phyloP scores from a whole-genome alignment of 179 eudicot genomes.

The Beta macrorhiza region DNA sequence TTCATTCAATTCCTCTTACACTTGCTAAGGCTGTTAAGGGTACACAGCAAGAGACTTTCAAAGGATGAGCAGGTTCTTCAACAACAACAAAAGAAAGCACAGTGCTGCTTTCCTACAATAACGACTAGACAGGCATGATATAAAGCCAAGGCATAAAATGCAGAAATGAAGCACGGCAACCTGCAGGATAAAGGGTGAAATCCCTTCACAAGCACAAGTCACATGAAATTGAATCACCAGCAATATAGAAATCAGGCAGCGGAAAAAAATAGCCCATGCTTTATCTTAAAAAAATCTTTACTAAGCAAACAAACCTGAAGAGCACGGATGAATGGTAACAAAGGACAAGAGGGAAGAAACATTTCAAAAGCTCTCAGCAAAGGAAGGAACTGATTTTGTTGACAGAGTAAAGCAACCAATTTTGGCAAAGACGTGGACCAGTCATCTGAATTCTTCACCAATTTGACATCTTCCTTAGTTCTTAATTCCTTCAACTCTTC shows the following conservation, averaged over 20 bases:
- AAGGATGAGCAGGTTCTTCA: neutral
- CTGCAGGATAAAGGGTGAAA: neutral
- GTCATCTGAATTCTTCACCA: slow-evolving; percentile 52
- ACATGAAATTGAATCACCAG: neutral
- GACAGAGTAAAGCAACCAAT: slow-evolving; percentile 87
- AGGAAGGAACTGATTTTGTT: slow-evolving; percentile 80
- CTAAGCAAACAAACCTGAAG: slow-evolving; percentile 69
- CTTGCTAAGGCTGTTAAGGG: neutral
- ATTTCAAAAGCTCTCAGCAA: slow-evolving; percentile 89
- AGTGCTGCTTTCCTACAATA: neutral
- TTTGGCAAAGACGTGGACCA: slow-evolving; percentile 63
- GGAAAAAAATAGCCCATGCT: neutral
- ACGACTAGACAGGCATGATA: neutral
- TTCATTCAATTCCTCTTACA: neutral
- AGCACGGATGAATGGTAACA: slow-evolving; percentile 91
- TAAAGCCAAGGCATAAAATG: neutral
- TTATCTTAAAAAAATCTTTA: neutral
- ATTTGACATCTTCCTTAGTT: slow-evolving; percentile 35
- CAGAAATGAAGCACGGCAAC: neutral
- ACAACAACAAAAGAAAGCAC: neutral
- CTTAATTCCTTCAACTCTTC: slow-evolving; percentile 46
- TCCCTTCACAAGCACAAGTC: neutral
- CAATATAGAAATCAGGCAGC: neutral
- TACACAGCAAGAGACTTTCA: neutral
- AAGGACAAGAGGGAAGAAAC: slow-evolving; percentile 93